phyloP scores from a whole-genome alignment of 306 rosid species.

The Fagus crenata region DNA sequence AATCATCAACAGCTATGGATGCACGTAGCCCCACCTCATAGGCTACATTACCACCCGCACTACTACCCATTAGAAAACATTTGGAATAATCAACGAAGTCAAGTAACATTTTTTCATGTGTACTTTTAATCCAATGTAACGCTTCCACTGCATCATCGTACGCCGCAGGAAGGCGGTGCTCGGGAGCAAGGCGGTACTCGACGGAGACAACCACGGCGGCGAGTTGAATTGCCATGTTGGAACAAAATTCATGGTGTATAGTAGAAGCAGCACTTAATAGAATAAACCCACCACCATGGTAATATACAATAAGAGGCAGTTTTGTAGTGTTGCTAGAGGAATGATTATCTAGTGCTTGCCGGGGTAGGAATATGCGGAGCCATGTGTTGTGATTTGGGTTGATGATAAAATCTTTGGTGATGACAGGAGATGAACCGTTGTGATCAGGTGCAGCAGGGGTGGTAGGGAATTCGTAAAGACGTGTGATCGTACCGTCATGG shows the following conservation, averaged over 20 bases:
- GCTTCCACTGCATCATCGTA: conserved; percentile 40
- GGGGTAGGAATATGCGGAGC: conserved; percentile 46
- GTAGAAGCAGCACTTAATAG: conserved; percentile 36
- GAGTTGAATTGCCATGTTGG: conserved; percentile 21
- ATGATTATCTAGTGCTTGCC: conserved; percentile 14
- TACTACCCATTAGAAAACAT: conserved; percentile 36
- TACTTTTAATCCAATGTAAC: conserved; percentile 21
- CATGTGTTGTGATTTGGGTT: conserved; percentile 48
- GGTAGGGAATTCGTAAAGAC: conserved; percentile 19
- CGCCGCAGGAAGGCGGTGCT: conserved; percentile 34
- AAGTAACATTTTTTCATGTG: conserved; percentile 31
- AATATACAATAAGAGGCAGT: conserved; percentile 37
- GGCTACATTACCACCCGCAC: conserved; percentile 46
- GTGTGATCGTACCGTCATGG: conserved; percentile 28
- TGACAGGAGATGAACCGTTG: conserved; percentile 8
- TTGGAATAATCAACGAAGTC: conserved; percentile 17
- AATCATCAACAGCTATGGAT: background rate
- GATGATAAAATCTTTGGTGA: conserved; percentile 46
- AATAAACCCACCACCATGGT: conserved; percentile 57
- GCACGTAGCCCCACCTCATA: conserved; percentile 33
- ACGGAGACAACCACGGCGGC: conserved; percentile 27
- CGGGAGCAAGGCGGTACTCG: conserved; percentile 34
- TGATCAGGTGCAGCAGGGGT: conserved; percentile 19
- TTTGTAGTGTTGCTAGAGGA: conserved; percentile 9
- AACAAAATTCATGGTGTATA: conserved; percentile 34